Evolutionary conservation across 2,329 filamentous ascomycete genomes (phyloP), one percentile per base, ranked within the genome.

Genomic region (Pseudogymnoascus destructans): DNA sequence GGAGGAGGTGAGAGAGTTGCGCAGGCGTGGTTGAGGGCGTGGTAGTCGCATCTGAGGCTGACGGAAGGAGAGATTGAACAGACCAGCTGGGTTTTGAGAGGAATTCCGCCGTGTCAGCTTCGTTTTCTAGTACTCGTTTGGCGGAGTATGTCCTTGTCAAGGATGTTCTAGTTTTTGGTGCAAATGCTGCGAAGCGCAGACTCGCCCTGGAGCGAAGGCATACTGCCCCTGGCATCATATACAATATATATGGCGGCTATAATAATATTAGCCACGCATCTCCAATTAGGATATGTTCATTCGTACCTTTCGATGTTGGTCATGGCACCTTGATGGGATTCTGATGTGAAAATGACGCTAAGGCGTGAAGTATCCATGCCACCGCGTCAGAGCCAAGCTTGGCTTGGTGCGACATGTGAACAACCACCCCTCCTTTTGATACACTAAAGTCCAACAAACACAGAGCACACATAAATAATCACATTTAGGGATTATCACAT

Each of bases 61-160:
- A 30, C 10, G 85, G 81, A 0, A 93, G 76, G 4, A 95, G 81
- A 7, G 86, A 85, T 32, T 81, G 76, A 63, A 95, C 84, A 49
- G 91, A 95, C 91, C 91, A 96, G 55, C 80, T 85, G 19, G 91
- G 89, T 60, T 79, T 78, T 13, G 81, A 77, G 58, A 92, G 81
- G 58, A 86, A 75, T n/a, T 72, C 69, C 13, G 59, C 58, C 55
- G 66, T 61, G 17, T 63, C 62, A 30, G 46, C 46, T 52, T 52
- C 46, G 46, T 9, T 52, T 52, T 52, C 46, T 11, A 56, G 30
- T 13, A 38, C 32, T 35, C 32, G 54, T 56, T 56, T 56, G 54
- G 30, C 54, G 30, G 32, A 35, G 54, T 38, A 56, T 33, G 21
- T 56, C 54, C 32, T 19, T 3, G 19, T 56, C 13, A 32, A 15